Evolutionary conservation across 2,329 filamentous ascomycete species (phyloP).

Genomic region (Phaeosphaeria sp.): DNA sequence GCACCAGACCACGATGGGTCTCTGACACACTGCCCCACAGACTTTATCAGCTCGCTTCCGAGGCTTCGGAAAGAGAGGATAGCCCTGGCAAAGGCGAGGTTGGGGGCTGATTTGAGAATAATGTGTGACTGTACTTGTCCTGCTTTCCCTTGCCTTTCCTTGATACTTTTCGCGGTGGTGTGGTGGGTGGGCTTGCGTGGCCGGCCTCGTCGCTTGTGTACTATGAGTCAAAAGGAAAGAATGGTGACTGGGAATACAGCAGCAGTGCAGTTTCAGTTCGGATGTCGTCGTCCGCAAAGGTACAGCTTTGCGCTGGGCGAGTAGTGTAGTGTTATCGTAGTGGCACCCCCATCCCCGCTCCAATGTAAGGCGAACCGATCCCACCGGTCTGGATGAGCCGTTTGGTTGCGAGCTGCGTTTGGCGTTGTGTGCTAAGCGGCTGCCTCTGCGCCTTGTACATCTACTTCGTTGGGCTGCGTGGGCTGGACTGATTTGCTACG

Average conservation of each 20-base stretch:
- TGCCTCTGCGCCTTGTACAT: not conserved
- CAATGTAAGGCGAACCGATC: not conserved
- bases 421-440: not conserved
- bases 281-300: not conserved
- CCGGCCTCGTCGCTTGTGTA: not conserved
- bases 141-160: not conserved
- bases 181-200: not conserved
- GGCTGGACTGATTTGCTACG: no score
- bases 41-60: not conserved
- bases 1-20: conserved; percentile 1
- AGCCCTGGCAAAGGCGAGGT: not conserved
- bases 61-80: not conserved
- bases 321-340: no score
- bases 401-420: no score
- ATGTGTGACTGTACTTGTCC: not conserved
- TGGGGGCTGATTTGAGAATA: not conserved
- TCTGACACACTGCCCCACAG: not conserved
- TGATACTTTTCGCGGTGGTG: not conserved
- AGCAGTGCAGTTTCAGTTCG: not conserved
- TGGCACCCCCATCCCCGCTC: not conserved
- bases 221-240: not conserved
- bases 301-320: not conserved
- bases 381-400: not conserved
- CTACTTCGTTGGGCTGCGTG: not conserved
- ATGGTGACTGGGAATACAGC: not conserved